Evolutionary conservation across 176 grass and related monocot genomes (phyloP), one percentile per base, ranked within the genome.

Genomic region (Carex pumila): DNA sequence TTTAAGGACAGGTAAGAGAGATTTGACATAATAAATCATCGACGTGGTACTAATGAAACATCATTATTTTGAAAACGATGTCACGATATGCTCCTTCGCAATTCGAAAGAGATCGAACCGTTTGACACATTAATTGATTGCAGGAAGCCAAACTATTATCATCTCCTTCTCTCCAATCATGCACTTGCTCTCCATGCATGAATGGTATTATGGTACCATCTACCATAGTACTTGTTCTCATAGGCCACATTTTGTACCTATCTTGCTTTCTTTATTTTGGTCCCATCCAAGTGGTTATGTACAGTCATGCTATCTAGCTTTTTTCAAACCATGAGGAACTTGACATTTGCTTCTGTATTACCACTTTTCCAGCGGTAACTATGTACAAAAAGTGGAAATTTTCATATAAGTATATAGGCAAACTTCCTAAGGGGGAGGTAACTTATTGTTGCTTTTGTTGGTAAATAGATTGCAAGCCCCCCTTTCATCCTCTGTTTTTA

Each of bases 221-320:
- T 53, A 83, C 61, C 80, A 54, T 65, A 83, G 61, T 83, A 83
- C 80, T 63, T 83, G 43, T 62, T 83, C 25, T 83, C 29, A 15
- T 50, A 83, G 67, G 80, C 36, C 80, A 83, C 61, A 68, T 68
- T 54, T 68, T 83, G 61, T 83, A 83, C 61, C 57, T 29, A 53
- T 11, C 47, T 83, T 68, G 21, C 61, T 83, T 81, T 13, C 79
- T 64, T 83, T 83, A 83, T 83, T 83, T 83, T 83, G 80, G 80
- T 67, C 80, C 62, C 80, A 68, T 83, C 79, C 61, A 69, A 54
- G 45, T 67, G 81, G 61, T 50, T 69, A 62, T 68, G 37, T 37
- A 29, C 60, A 55, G 62, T 65, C 61, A 83, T 68, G 12, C 12
- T 50, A 54, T 22, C 9, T 50, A 11, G 2, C 4, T 14, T 61